Base-by-base conservation (phyloP, 257 asterid species). In the Echites panduratus region DNA sequence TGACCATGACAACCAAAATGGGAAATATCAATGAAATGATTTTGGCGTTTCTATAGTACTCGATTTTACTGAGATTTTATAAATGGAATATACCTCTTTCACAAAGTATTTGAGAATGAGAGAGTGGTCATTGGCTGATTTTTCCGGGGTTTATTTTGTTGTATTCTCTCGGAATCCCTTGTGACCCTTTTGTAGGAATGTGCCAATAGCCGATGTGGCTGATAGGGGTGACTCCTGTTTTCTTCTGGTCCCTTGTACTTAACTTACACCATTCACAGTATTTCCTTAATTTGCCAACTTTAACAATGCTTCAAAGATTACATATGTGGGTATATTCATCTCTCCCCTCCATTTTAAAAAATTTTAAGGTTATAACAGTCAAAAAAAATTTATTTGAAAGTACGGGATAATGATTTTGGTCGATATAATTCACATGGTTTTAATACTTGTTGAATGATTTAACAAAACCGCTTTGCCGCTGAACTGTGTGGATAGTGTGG, bases 131-230 rank as follows among this genome's bases (percentile, higher is more conserved):
- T 32, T 44, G 29, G 70, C 61, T 73, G 11, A 57, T 71, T 74
- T 47, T 9, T 52, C 44, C 29, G 50, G 27, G 2, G 45, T 52
- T 2, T 50, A 41, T 49, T 65, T 27, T 71, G 32, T 71, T 64
- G 59, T 38, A 22, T 59, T 26, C 50, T 43, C 65, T 68, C 52
- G 69, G 70, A 82, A 56, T 79, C 43, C 66, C 38, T 38, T 79
- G 78, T 79, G 22, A 49, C 57, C 63, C 79, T 73, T 52, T 49
- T 52, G 66, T 57, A 26, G 89, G 89, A 79, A 79, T 91, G 78
- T 81, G 38, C 70, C 79, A 49, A 68, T 71, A 76, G 71, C 75
- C 80, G 66, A 6, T 74, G 71, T n/a, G n/a, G n/a, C n/a, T n/a
- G n/a, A n/a, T n/a, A n/a, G 45, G 47, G 29, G 19, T 47, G 68